phyloP scores from a whole-genome alignment of 2,329 filamentous ascomycete genomes.

The Fusarium illudens region DNA sequence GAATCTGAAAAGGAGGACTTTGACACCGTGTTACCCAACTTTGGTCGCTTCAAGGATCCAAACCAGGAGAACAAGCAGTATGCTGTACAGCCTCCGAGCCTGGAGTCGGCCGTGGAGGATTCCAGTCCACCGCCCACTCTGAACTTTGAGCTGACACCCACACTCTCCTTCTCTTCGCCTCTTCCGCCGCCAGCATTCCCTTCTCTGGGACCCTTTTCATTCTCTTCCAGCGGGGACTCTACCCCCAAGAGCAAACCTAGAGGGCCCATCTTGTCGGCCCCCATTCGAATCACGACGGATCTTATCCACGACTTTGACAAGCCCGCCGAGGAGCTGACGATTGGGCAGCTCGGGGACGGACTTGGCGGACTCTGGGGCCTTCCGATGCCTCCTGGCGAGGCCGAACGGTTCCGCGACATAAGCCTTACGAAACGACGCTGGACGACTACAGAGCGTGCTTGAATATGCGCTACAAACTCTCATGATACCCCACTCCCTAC shows the following conservation, averaged over 20 bases:
- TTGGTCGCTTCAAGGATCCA: conserved; percentile 50
- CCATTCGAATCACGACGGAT: conserved; percentile 49
- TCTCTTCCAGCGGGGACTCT: conserved; percentile 26
- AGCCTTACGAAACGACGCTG: conserved; percentile 61
- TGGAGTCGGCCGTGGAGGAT: conserved; percentile 15
- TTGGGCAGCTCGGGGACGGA: conserved; percentile 50
- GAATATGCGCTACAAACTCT: background rate
- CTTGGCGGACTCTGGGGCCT: conserved; percentile 56
- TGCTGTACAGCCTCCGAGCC: background rate
- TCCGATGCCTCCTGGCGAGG: conserved; percentile 54
- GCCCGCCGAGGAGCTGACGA: conserved; percentile 43
- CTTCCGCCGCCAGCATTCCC: conserved; percentile 36
- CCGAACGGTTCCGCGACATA: conserved; percentile 57
- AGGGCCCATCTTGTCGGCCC: conserved; percentile 45
- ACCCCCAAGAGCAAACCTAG: conserved; percentile 35
- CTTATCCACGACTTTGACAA: conserved; percentile 42
- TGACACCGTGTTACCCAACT: conserved; percentile 61
- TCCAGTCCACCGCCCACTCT: conserved; percentile 14
- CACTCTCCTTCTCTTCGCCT: conserved; percentile 25
- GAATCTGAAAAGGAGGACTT: conserved; percentile 55
- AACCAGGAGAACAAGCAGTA: conserved; percentile 24
- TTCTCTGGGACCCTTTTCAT: conserved; percentile 31
- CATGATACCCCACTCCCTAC: conserved; percentile 12
- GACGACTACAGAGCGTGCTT: conserved; percentile 61
- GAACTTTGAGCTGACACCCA: conserved; percentile 32